These are phyloP conservation scores for Passalora sequoiae DNA, from an alignment of 2,329 filamentous ascomycete genomes.

Conservation along the genomic window DNA sequence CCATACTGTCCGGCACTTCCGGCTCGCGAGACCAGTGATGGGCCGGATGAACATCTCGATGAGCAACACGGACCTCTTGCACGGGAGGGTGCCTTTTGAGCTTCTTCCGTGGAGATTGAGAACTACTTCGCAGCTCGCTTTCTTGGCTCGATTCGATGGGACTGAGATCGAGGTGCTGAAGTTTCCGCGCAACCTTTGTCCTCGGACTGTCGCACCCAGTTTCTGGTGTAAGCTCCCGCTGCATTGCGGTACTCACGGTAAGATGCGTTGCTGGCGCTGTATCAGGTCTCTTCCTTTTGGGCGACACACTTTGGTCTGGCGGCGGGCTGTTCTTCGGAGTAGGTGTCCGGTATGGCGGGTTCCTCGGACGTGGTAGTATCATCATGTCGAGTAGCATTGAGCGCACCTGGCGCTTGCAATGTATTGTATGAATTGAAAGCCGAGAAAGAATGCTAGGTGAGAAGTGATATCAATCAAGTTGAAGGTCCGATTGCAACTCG, in stretches of 20 bases:
- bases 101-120: slow-evolving; percentile 21
- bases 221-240: not conserved
- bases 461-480: too few species aligned
- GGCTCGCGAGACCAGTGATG: too few species aligned
- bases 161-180: slow-evolving; percentile 22
- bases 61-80: not conserved
- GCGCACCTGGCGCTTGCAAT: not conserved
- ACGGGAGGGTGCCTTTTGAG: slow-evolving; percentile 13
- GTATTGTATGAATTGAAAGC: not conserved
- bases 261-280: not conserved
- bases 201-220: slow-evolving; percentile 27
- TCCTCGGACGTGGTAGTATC: slow-evolving; percentile 21
- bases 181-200: slow-evolving; percentile 26
- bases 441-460: not conserved
- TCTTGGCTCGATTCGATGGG: not conserved
- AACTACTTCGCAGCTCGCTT: slow-evolving; percentile 5
- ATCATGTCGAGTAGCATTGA: slow-evolving; percentile 6
- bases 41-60: not conserved
- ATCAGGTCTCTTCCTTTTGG: slow-evolving; percentile 22
- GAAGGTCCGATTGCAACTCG: too few species aligned
- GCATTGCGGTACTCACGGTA: not conserved
- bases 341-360: slow-evolving; percentile 24
- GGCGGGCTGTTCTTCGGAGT: slow-evolving; percentile 19
- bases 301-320: slow-evolving; percentile 14
- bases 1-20: slow-evolving; percentile 1